Base-by-base conservation (phyloP, 306 rosid genomes). In the Dalbergia cultrata region DNA sequence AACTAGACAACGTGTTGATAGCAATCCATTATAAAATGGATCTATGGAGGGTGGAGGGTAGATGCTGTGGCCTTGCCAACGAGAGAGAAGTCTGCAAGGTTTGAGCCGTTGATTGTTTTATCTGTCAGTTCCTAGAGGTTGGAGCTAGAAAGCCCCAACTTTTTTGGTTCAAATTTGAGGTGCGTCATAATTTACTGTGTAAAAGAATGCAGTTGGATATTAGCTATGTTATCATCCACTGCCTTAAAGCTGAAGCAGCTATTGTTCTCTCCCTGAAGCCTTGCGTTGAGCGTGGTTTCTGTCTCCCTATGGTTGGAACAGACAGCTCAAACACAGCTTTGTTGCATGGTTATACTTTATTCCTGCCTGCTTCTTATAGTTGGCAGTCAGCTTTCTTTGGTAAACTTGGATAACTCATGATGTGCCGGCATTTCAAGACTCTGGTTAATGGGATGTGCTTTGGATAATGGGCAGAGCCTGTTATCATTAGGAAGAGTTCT, bases 391-490 rank as follows among this genome's bases (percentile, higher is more conserved):
- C 68, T 58, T 21, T 66, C 10, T 19, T 74, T 58, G 78, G 39
- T 22, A 59, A 41, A 57, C 13, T 58, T 39, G 31, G 26, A 43
- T 10, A 59, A 74, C 39, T 41, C 56, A 58, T 41, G 44, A 31
- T 59, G 58, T 26, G 22, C 68, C 13, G 78, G 31, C 56, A 13
- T 74, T 74, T 74, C 78, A 19, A 39, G 57, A 58, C 31, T 1
- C 68, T 43, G 57, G n/a, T 43, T 74, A 19, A 43, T 43, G 69
- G 41, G 26, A 41, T 26, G 2, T 26, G 31, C 31, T 26, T 22
- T 26, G 31, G 31, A 26, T 1, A 26, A 26, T 26, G 31, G 31
- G 2, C 31, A 26, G 31, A 56, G 19, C 41, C 41, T 57, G 39
- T 19, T 72, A 6, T 19, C 12, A 43, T 53, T 53, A 22, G 18